Evolutionary conservation across 768 basidiomycete species (phyloP), one percentile per base, ranked within the genome.

Genomic region (Mycena epipterygia): DNA sequence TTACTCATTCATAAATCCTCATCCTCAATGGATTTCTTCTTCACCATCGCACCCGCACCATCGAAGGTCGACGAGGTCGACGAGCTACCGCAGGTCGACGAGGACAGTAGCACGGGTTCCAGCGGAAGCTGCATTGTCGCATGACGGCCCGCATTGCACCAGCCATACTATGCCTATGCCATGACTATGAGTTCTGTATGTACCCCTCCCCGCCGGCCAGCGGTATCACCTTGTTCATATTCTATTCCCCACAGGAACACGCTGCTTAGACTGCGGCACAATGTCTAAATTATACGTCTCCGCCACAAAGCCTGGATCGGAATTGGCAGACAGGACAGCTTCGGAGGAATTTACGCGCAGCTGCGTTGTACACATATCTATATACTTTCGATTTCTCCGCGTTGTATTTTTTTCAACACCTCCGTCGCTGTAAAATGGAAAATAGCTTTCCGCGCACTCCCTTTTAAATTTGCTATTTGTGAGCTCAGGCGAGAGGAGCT

Each of bases 11-110:
- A 9, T n/a, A 13, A 37, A 27, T 11, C 21, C 27, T 25, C 59
- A 16, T 56, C 55, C 41, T 57, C 58, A 48, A 72, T 72, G 70
- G 70, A 72, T 61, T 61, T 44, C 41, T 72, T 71, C 58, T 55
- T 62, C 64, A 71, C 64, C 65, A 42, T 72, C 53, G 13, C 55
- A 39, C 17, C 52, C n/a, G 39, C 65, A 48, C 27, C 70, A 14
- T 27, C 65, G 7, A 56, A 59, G 49, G 17, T 41, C 29, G 65
- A 60, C 21, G 70, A 72, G 33, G 58, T 52, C 49, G 64, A 62
- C 33, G 53, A 57, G 37, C 61, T 49, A 16, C 70, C 70, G 16
- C 42, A 59, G 19, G 65, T 72, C 53, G 32, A 72, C 46, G 70
- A 72, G 41, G 70, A 72, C 70, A 59, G 55, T 49, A n/a, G 51